These are phyloP conservation scores for Cicer yamashitae DNA, from an alignment of 306 rosid genomes.

Conservation along the genomic window DNA sequence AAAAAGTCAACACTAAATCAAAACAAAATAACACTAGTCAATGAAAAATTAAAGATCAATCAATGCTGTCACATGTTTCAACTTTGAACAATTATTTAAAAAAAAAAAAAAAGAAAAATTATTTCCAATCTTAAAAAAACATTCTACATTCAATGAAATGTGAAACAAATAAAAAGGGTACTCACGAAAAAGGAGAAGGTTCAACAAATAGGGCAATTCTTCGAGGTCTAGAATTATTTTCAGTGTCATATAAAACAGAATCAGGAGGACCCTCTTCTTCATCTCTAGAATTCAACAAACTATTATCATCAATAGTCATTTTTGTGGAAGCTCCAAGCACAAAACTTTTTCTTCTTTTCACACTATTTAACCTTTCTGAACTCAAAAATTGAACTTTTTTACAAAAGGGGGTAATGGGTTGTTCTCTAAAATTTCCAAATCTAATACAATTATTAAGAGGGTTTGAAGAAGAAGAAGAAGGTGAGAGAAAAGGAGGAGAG, in stretches of 20 bases:
- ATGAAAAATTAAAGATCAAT: constrained; percentile 15
- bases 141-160: constrained; percentile 33
- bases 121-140: background rate
- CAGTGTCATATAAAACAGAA: constrained; percentile 64
- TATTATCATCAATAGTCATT: constrained; percentile 72
- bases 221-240: constrained; percentile 73
- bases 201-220: constrained; percentile 96
- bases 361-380: constrained; percentile 39
- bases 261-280: constrained; percentile 73
- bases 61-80: background rate
- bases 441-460: constrained; percentile 30
- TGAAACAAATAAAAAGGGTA: constrained; percentile 1
- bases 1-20: constrained; percentile 33
- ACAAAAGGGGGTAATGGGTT: constrained; percentile 54
- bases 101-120: background rate
- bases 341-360: constrained; percentile 40
- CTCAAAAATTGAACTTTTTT: constrained; percentile 34
- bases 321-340: constrained; percentile 51
- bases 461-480: constrained; percentile 30
- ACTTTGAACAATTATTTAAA: background rate
- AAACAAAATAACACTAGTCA: constrained; percentile 15
- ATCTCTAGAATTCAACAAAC: constrained; percentile 49
- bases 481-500: constrained; percentile 59
- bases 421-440: constrained; percentile 41
- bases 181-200: constrained; percentile 99